Evolutionary conservation across 2,329 filamentous ascomycete genomes (phyloP).

Genomic region (Fusarium torreyae): DNA sequence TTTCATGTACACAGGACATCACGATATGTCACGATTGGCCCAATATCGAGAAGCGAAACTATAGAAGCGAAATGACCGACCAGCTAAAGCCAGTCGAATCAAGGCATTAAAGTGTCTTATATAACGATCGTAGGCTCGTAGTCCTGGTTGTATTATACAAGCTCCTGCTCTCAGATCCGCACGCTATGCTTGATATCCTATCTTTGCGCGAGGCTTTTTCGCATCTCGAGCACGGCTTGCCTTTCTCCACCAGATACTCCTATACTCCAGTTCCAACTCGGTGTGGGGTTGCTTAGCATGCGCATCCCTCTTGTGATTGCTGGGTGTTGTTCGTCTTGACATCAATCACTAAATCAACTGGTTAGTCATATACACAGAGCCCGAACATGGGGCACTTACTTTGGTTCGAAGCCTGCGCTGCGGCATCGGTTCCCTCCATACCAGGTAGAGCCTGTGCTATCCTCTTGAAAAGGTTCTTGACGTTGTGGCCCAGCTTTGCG

Average conservation of each 20-base stretch:
- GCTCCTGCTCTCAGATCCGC: conserved; percentile 51
- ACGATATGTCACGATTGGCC: conserved; percentile 17
- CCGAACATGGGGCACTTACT: conserved; percentile 70
- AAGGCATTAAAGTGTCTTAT: conserved; percentile 51
- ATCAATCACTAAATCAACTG: conserved; percentile 80
- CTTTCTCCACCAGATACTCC: conserved; percentile 44
- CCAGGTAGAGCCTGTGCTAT: conserved; percentile 98
- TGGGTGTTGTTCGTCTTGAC: conserved; percentile 85
- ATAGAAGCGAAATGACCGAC: conserved; percentile 37
- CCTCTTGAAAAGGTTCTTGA: conserved; percentile 96
- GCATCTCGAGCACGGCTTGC: conserved; percentile 42
- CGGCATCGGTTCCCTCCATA: conserved; percentile 92
- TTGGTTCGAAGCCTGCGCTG: conserved; percentile 79
- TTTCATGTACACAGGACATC: conserved; percentile 6
- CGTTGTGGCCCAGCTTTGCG: conserved; percentile 97
- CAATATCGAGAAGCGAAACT: conserved; percentile 4
- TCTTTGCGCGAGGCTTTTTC: conserved; percentile 40
- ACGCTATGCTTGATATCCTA: conserved; percentile 55
- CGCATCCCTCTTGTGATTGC: conserved; percentile 79
- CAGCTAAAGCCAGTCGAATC: conserved; percentile 30
- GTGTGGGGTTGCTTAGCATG: conserved; percentile 53
- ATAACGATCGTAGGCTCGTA: conserved; percentile 55
- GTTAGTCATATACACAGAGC: conserved; percentile 6
- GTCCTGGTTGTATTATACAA: conserved; percentile 56
- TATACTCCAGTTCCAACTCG: conserved; percentile 46